Evolutionary conservation across 2,329 filamentous ascomycete genomes (phyloP).

Genomic region (Alternaria sp.): DNA sequence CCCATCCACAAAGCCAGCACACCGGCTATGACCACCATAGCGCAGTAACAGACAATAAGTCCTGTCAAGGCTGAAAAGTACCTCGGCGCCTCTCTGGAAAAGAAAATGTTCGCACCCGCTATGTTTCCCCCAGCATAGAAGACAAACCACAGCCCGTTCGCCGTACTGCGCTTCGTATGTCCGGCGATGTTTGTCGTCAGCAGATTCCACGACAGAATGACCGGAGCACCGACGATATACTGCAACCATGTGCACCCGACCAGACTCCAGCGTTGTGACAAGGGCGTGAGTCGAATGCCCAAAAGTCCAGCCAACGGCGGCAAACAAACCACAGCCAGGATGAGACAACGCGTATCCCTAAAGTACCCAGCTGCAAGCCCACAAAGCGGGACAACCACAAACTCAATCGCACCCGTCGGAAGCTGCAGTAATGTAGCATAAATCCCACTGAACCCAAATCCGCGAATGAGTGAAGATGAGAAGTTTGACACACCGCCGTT

Average conservation of each 20-base stretch:
- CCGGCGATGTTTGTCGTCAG: constrained; percentile 56
- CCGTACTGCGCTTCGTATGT: constrained; percentile 62
- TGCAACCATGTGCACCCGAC: constrained; percentile 65
- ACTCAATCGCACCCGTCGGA: constrained; percentile 56
- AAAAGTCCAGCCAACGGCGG: constrained; percentile 61
- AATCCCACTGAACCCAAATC: constrained; percentile 55
- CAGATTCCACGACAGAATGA: constrained; percentile 63
- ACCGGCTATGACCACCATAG: constrained; percentile 49
- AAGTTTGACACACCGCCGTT: constrained; percentile 64
- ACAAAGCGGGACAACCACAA: constrained; percentile 50
- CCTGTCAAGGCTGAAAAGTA: constrained; percentile 58
- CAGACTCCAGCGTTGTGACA: constrained; percentile 58
- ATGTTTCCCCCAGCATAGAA: constrained; percentile 61
- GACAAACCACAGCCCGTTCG: constrained; percentile 61
- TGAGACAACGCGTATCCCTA: constrained; percentile 40
- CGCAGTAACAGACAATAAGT: constrained; percentile 56
- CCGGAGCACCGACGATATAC: constrained; percentile 59
- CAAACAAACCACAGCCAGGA: constrained; percentile 52
- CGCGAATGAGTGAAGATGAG: constrained; percentile 56
- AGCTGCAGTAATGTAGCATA: constrained; percentile 55
- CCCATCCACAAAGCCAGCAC: constrained; percentile 42
- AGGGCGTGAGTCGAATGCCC: constrained; percentile 59
- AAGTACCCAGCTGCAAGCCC: constrained; percentile 47
- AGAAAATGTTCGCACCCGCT: constrained; percentile 59
- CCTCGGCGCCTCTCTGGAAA: constrained; percentile 55